Evolutionary conservation across 805 yeast species (phyloP), one percentile per base, ranked within the genome.

Genomic region (Starmerella bacillaris): DNA sequence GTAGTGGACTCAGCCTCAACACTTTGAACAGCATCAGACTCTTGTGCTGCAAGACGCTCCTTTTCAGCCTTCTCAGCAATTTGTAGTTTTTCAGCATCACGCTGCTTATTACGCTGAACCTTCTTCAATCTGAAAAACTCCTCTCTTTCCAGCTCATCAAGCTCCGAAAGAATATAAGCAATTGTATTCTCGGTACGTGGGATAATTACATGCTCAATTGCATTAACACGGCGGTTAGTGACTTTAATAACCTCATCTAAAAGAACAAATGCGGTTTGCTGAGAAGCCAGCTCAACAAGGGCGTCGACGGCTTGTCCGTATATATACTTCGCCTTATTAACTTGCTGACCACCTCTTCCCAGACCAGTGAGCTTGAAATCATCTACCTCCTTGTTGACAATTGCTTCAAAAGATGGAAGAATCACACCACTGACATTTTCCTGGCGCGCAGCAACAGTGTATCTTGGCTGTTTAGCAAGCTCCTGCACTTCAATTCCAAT

Each of bases 261-360:
- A 46, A 86, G 86, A 37, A 89, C 82, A 55, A 86, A 86, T 2
- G 96, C 96, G 4, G 96, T 86, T 57, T 86, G 98, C 51, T 89
- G 64, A 9, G 95, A 82, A 0, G 98, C 98, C 47, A 86, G 67
- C 54, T 83, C 95, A 21, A 86, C 95, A 43, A 86, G 67, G 0
- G 95, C 83, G 59, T 89, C 96, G n/a, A 89, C 95, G 11, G 94
- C 94, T 51, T 75, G 79, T 24, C 94, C 75, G 58, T 89, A 89
- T 18, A 89, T 93, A 45, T 70, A 70, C 58, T 84, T 83, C 38
- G 96, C 95, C 57, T 76, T 77, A 58, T 79, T 93, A 36, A 86
- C 92, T 56, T 86, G 96, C 59, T 86, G 96, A 44, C 98, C 96
- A 59, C 98, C 98, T 57, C 95, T 70, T 34, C 98, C 98, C 46